Percentiles rank a stretch among this genome's conserved stretches.
Evolutionary conservation across 192 early-diverging fungal species (phyloP).

Genomic region (Dissophora globulifera): DNA sequence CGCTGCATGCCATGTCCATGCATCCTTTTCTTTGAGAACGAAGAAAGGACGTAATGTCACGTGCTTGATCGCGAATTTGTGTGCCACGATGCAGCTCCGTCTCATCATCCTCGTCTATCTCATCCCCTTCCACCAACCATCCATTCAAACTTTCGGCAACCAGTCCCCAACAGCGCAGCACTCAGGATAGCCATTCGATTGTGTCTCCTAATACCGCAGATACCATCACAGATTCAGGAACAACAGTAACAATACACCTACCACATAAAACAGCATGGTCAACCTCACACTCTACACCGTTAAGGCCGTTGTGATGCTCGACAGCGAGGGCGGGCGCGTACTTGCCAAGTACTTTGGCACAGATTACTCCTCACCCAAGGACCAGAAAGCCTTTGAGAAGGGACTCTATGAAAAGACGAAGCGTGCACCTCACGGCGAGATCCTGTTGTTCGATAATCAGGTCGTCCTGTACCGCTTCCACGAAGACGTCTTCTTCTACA

Average conservation of each 20-base stretch:
- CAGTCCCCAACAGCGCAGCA: no score
- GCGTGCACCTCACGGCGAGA: conserved; percentile 78
- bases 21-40: no score
- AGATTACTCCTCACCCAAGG: conserved; percentile 74
- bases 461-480: conserved; percentile 88
- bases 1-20: no score
- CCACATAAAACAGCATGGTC: conserved; percentile 62
- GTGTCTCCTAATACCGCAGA: no score
- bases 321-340: conserved; percentile 91
- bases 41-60: no score
- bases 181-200: no score
- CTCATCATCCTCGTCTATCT: no score
- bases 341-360: conserved; percentile 91
- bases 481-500: conserved; percentile 91
- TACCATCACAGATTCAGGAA: not conserved
- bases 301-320: conserved; percentile 90
- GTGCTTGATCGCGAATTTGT: no score
- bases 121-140: no score
- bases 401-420: conserved; percentile 92
- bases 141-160: no score
- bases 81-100: no score
- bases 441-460: conserved; percentile 94
- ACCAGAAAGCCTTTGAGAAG: conserved; percentile 93
- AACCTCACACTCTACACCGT: conserved; percentile 89
- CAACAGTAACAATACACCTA: not conserved